Percentiles rank a stretch among this genome's conserved stretches.
Conservation (phyloP, 345 rosid genomes). For the Garcia nutans region DNA sequence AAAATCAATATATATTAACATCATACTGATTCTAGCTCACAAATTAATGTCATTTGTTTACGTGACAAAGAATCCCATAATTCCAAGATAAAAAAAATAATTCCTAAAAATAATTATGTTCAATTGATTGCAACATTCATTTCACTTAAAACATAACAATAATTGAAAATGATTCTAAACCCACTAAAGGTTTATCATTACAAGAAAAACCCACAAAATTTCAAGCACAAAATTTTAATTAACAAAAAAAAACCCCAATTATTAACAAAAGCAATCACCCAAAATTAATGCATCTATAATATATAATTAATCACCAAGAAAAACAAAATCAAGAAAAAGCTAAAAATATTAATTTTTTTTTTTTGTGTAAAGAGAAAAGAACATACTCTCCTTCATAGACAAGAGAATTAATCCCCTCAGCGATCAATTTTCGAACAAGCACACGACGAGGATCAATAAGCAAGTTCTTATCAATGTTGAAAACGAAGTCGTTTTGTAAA, state of each 20-base stretch:
- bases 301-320: conserved; percentile 11
- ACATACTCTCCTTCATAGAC: conserved; percentile 58
- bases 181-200: conserved; percentile 1
- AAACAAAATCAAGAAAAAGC: neutral
- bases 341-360: neutral
- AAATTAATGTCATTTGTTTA: neutral
- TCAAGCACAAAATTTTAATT: neutral
- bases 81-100: neutral
- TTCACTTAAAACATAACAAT: neutral
- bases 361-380: neutral
- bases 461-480: conserved; percentile 37
- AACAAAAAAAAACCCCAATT: neutral
- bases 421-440: conserved; percentile 35
- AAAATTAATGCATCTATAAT: conserved; percentile 16
- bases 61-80: neutral
- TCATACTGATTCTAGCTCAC: neutral
- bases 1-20: neutral
- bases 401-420: conserved; percentile 47
- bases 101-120: neutral
- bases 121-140: neutral
- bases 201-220: conserved; percentile 2
- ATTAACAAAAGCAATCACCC: neutral
- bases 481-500: conserved; percentile 24
- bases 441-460: conserved; percentile 42
- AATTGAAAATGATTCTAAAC: neutral